Conservation (phyloP, 1,284 basidiomycete genomes). For the Ustilago cynodontis region DNA sequence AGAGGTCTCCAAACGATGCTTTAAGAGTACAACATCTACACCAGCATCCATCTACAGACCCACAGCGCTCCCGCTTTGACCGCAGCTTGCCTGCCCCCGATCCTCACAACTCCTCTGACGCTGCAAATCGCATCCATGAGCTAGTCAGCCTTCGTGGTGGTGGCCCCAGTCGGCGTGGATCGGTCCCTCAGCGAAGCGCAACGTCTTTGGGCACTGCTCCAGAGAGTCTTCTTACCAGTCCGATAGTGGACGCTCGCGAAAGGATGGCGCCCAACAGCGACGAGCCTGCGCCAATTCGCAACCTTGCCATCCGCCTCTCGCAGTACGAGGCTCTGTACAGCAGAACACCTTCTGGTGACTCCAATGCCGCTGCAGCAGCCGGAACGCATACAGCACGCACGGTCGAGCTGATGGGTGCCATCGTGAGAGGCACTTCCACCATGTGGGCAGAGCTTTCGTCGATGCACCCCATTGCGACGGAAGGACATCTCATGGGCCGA, state of each 20-base stretch:
- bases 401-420: conserved; percentile 46
- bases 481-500: conserved; percentile 41
- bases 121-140: conserved; percentile 38
- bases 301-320: conserved; percentile 39
- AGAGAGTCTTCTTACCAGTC: conserved; percentile 8
- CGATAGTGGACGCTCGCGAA: conserved; percentile 1
- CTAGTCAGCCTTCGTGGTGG: conserved; percentile 33
- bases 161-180: conserved; percentile 5
- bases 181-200: conserved; percentile 24
- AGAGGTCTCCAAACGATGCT: conserved; percentile 27
- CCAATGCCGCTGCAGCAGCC: conserved; percentile 3
- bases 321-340: conserved; percentile 48
- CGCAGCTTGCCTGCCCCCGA: conserved; percentile 21
- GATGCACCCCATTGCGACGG: conserved; percentile 51
- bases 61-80: conserved; percentile 33
- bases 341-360: conserved; percentile 28
- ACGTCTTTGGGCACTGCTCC: conserved; percentile 33
- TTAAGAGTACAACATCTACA: conserved; percentile 18
- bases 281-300: conserved; percentile 48
- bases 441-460: conserved; percentile 47
- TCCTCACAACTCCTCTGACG: conserved; percentile 30
- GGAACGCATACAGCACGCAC: conserved; percentile 37
- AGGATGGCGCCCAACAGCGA: conserved; percentile 1
- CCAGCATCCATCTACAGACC: conserved; percentile 42
- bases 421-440: conserved; percentile 35